Base-by-base conservation (phyloP, 129 eudicot genomes). In the Flaveria bidentis region DNA sequence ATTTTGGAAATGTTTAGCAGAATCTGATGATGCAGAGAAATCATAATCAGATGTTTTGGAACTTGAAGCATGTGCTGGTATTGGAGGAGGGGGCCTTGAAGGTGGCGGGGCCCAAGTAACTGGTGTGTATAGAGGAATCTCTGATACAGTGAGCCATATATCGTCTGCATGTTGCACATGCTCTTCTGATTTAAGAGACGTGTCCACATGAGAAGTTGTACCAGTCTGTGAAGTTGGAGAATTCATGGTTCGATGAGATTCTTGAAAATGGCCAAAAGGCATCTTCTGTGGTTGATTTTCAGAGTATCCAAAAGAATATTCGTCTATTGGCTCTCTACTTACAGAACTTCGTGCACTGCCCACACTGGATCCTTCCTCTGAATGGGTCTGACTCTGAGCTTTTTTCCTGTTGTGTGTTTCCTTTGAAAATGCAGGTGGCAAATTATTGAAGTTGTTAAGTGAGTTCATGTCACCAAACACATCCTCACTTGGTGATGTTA, bases 61-160 rank as follows among this genome's bases (percentile, higher is more conserved):
- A 80, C 71, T 72, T 79, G 92, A 74, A 77, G 83, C 79, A 75
- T 47, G 81, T 58, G 76, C 82, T 73, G 97, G 98, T 71, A 84
- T 80, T 2, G 90, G 82, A 73, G 98, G 98, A 68, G 96, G 98
- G 63, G 94, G 95, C 45, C 95, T 84, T 81, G 96, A 88, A 81
- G 98, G 98, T 47, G 98, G 95, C 67, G 98, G 98, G 73, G 96
- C 92, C 26, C 74, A 62, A 16, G 98, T 90, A 45, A 90, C 88
- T 51, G 85, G 89, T 62, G 98, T 93, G 70, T 77, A 86, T 72
- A 93, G 92, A 72, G 98, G 98, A 79, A 90, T 76, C 78, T 93
- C 98, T 69, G 96, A 93, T 41, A 93, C 96, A 58, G 89, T 83
- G 16, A 93, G 84, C 98, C 98, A 93, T 79, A 88, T 72, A 36